These are phyloP conservation scores for Gracilaria vermiculophylla DNA, from an alignment of 23 red algal genomes.

Conservation along the genomic window DNA sequence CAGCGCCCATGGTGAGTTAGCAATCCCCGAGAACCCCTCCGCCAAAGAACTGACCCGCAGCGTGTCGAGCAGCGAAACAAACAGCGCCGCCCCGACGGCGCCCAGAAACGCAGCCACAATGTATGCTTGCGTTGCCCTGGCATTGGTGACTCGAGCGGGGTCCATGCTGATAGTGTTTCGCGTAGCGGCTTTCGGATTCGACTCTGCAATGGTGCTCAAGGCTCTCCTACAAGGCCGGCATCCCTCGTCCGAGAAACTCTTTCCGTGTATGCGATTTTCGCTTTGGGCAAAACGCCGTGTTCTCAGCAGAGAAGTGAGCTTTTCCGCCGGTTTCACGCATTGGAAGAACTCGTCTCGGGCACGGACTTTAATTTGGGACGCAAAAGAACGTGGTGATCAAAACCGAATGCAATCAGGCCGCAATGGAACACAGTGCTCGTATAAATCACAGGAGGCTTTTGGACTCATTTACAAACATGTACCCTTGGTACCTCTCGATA, in stretches of 20 bases:
- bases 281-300: no score
- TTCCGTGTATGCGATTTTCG: no score
- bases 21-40: background rate
- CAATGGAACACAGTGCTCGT: no score
- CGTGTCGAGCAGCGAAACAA: background rate
- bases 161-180: background rate
- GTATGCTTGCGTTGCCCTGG: slow-evolving; percentile 1
- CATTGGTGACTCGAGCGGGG: background rate
- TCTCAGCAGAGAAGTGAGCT: no score
- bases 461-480: no score
- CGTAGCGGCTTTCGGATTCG: no score
- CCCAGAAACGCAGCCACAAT: background rate
- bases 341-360: background rate
- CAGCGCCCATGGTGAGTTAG: slow-evolving; percentile 23
- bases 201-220: no score
- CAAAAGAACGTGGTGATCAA: background rate
- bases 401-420: background rate
- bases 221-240: background rate
- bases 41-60: slow-evolving; percentile 5
- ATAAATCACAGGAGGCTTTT: no score
- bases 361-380: background rate
- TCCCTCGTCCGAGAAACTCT: background rate
- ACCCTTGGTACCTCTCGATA: no score
- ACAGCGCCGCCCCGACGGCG: background rate
- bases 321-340: background rate